Percentiles rank a stretch among this genome's conserved stretches.
Conservation (phyloP, 1,284 basidiomycete species). For the Moesziomyces parantarcticus region DNA sequence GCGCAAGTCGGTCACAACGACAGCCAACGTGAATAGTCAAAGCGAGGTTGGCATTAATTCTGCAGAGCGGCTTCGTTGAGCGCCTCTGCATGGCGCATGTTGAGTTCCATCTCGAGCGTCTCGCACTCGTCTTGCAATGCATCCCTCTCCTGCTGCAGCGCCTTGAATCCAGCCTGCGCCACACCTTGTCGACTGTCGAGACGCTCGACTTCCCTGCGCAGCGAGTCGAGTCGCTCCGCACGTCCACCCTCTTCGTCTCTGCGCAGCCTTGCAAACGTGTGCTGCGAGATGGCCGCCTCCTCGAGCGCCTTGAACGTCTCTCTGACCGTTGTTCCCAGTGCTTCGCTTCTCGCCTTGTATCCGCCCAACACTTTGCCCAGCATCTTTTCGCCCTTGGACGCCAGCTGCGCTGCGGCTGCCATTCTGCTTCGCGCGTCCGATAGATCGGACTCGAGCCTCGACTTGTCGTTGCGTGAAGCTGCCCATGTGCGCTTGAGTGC, state of each 20-base stretch:
- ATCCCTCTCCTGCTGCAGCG: conserved; percentile 43
- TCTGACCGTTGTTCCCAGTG: conserved; percentile 72
- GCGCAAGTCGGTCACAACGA: no score
- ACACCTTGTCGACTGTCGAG: conserved; percentile 49
- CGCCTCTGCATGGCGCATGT: conserved; percentile 63
- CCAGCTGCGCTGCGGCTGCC: conserved; percentile 82
- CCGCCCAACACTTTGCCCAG: conserved; percentile 87
- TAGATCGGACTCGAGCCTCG: conserved; percentile 75
- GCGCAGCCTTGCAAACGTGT: conserved; percentile 54
- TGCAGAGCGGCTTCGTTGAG: conserved; percentile 34
- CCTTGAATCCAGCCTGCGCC: conserved; percentile 55
- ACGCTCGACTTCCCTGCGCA: conserved; percentile 54
- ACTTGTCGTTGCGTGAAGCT: conserved; percentile 68
- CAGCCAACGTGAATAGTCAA: no score
- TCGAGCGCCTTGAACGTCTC: conserved; percentile 40
- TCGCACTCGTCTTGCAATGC: conserved; percentile 54
- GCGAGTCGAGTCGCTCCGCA: conserved; percentile 51
- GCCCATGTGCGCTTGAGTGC: conserved; percentile 74
- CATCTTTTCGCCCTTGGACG: conserved; percentile 90
- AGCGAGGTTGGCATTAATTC: neutral
- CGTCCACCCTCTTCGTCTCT: conserved; percentile 54
- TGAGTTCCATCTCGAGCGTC: conserved; percentile 58
- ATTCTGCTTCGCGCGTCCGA: conserved; percentile 78
- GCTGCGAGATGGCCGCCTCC: conserved; percentile 42
- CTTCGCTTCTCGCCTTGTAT: conserved; percentile 82